Conservation (phyloP, 176 grass and related monocot species). For the Puya raimondii region DNA sequence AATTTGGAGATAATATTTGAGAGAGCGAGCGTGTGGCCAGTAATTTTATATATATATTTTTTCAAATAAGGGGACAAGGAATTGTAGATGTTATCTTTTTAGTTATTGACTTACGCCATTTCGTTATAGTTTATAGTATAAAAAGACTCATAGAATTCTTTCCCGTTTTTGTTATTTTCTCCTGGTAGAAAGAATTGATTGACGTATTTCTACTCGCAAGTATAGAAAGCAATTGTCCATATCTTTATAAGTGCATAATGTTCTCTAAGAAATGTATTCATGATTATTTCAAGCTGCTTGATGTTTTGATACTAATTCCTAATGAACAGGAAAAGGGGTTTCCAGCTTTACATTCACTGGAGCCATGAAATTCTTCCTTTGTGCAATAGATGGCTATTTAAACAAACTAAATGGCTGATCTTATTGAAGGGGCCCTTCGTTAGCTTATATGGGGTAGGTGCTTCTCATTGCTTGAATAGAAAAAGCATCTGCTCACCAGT, state of each 20-base stretch:
- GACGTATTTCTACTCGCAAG: too few relatives aligned
- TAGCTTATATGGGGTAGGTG: constrained; percentile 60
- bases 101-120: too few relatives aligned
- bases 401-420: constrained; percentile 18
- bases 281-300: not conserved
- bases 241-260: not conserved
- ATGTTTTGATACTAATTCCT: not conserved
- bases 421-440: constrained; percentile 15
- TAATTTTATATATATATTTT: too few relatives aligned
- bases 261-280: not conserved
- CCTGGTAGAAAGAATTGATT: too few relatives aligned
- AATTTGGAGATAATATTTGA: too few relatives aligned
- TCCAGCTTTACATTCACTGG: not conserved
- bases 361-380: not conserved
- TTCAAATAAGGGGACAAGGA: too few relatives aligned
- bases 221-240: too few relatives aligned
- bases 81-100: too few relatives aligned
- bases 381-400: constrained; percentile 5
- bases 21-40: too few relatives aligned
- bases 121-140: too few relatives aligned
- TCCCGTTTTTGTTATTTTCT: too few relatives aligned
- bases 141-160: too few relatives aligned
- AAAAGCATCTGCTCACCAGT: not conserved
- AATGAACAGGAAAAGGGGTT: not conserved
- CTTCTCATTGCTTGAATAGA: constrained; percentile 9